Evolutionary conservation across 2,329 filamentous ascomycete species (phyloP), one percentile per base, ranked within the genome.

Genomic region (Drechslerella stenobrocha): DNA sequence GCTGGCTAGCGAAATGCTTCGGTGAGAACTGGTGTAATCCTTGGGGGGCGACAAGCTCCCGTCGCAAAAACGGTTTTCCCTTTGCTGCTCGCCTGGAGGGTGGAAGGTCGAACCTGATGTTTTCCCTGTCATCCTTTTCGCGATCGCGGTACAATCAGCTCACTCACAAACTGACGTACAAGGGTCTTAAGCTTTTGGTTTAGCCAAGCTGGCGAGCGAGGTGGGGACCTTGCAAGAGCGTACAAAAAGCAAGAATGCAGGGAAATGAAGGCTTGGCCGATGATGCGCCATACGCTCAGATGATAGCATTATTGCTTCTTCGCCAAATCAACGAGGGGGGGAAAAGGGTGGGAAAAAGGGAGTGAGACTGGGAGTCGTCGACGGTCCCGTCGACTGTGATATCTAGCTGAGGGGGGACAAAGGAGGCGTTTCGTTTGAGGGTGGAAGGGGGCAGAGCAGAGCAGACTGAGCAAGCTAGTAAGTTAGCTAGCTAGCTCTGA

Each of bases 181-280:
- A 47, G 35, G 46, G 46, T 37, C 9, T 34, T 13, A 42, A 42
- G 37, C 37, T 40, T 58, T 37, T 13, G 35, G 40, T 58, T 66
- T 66, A 53, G 48, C 61, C 61, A 66, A 66, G 61, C 61, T 66
- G 59, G 59, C 61, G 61, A 66, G 61, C 61, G 53, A 66, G 48
- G 61, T 57, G 60, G 52, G 48, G 50, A 66, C 60, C 52, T 66
- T 48, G 47, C 42, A 58, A 46, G 35, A 42, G 40, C 58, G n/a
- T n/a, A n/a, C n/a, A 66, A 59, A 58, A 66, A 48, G 47, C 53
- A 66, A 42, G 42, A 50, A 44, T 40, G 52, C 35, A 50, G 22
- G 53, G 61, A 59, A 66, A 59, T 59, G 40, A 65, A 34, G 52
- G 30, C 42, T 53, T 66, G 52, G 61, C 52, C 47, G 24, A 52